These are phyloP conservation scores for Russula abietina DNA, from an alignment of 768 basidiomycete species.

Conservation along the genomic window DNA sequence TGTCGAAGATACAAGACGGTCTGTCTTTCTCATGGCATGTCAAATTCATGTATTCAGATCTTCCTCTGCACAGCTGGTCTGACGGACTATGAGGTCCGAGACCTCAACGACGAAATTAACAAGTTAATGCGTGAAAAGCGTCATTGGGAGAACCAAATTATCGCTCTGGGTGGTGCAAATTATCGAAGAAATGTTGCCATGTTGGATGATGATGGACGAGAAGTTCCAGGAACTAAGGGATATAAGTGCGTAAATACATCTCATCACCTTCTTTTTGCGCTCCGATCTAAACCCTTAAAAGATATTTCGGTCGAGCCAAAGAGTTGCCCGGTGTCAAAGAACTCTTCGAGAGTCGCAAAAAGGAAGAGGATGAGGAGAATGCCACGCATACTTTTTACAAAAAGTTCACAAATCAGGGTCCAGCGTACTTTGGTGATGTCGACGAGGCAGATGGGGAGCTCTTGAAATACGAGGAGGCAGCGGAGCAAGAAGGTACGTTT, in stretches of 20 bases:
- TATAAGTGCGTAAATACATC: constrained; percentile 65
- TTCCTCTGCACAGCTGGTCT: constrained; percentile 57
- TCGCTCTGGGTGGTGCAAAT: constrained; percentile 93
- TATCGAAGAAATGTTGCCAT: constrained; percentile 91
- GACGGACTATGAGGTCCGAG: constrained; percentile 92
- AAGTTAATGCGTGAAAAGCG: constrained; percentile 89
- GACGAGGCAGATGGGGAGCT: constrained; percentile 74
- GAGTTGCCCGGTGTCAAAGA: constrained; percentile 94
- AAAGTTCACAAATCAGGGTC: constrained; percentile 83
- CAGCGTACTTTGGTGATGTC: constrained; percentile 84
- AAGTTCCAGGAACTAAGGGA: constrained; percentile 93
- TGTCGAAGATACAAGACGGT: constrained; percentile 97
- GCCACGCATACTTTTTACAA: constrained; percentile 69
- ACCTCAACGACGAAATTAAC: constrained; percentile 97
- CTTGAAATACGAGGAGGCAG: constrained; percentile 60
- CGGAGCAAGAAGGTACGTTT: constrained; percentile 62
- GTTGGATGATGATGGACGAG: constrained; percentile 91
- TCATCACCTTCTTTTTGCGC: not conserved
- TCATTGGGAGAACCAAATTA: constrained; percentile 98
- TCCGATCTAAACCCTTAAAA: constrained; percentile 29
- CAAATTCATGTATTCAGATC: not conserved
- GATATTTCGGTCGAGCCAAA: constrained; percentile 95
- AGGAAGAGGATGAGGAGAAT: constrained; percentile 87
- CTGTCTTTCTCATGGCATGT: constrained; percentile 27
- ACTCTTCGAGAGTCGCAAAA: constrained; percentile 82